Percentiles rank a stretch among this genome's conserved stretches.
Conservation (phyloP, 306 rosid species). For the Hippophae rhamnoides region DNA sequence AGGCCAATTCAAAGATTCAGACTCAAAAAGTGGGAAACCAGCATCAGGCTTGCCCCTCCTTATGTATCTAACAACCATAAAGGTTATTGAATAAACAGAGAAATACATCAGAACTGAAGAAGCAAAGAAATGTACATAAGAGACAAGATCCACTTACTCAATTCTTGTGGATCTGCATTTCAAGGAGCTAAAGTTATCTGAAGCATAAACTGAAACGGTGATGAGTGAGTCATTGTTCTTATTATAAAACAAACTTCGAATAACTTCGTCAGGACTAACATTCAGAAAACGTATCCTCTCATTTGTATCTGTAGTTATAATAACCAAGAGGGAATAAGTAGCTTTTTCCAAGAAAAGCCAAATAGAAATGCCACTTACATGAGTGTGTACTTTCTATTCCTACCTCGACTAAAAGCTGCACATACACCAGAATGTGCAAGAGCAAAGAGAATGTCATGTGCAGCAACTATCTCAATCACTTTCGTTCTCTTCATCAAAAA, state of each 20-base stretch:
- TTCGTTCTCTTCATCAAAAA: conserved; percentile 63
- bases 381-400: neutral
- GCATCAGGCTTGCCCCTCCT: conserved; percentile 66
- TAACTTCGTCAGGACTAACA: conserved; percentile 68
- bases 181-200: conserved; percentile 76
- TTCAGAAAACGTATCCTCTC: conserved; percentile 68
- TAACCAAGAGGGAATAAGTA: neutral
- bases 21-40: conserved; percentile 69
- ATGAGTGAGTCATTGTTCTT: conserved; percentile 79
- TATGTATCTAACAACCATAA: conserved; percentile 44
- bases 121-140: neutral
- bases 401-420: conserved; percentile 79
- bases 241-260: conserved; percentile 71
- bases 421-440: conserved; percentile 71
- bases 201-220: conserved; percentile 76
- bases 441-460: conserved; percentile 52
- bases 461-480: conserved; percentile 69
- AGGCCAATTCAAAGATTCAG: conserved; percentile 79
- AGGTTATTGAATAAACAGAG: conserved; percentile 10
- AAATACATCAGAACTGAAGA: neutral
- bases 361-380: no score
- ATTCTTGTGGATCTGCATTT: conserved; percentile 81
- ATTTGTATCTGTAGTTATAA: conserved; percentile 50
- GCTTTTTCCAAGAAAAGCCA: no score
- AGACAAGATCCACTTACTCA: conserved; percentile 40